Evolutionary conservation across 2,329 filamentous ascomycete species (phyloP).

Genomic region (Graphiopsis chlorocephala): DNA sequence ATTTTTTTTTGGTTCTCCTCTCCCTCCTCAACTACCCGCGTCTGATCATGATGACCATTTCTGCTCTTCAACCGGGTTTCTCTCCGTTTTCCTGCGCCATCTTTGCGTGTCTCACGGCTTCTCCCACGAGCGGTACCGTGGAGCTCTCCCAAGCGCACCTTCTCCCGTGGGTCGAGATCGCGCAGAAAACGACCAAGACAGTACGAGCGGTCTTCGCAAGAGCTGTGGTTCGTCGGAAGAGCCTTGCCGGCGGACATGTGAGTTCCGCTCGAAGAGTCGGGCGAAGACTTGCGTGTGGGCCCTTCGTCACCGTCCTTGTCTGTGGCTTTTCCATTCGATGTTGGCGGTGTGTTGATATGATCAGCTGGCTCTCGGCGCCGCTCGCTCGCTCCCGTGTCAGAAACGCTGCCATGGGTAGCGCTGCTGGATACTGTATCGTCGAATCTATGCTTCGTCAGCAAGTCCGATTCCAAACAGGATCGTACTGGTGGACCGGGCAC

Average conservation of each 20-base stretch:
- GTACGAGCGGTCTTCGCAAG: background rate
- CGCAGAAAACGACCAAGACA: background rate
- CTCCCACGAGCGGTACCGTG: background rate
- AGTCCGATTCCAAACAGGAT: background rate
- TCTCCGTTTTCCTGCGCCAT: background rate
- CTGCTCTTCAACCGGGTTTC: background rate
- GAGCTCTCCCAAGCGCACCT: background rate
- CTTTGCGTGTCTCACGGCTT: background rate
- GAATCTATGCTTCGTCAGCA: background rate
- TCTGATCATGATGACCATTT: background rate
- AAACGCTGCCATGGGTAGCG: conserved; percentile 3
- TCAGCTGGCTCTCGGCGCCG: background rate
- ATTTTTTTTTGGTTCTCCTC: background rate
- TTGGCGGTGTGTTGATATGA: background rate
- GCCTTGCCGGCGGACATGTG: background rate
- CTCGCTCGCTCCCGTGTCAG: background rate
- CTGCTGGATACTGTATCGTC: conserved; percentile 1
- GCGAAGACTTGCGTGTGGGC: background rate
- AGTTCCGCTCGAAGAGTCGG: background rate
- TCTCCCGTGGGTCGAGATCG: background rate
- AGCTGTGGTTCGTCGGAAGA: background rate
- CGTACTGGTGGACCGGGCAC: background rate
- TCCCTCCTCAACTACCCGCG: background rate
- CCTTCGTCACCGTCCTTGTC: background rate
- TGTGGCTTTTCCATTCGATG: background rate